Conservation (phyloP, 352 stramenopile genomes). For the Phytophthora tubulina region DNA sequence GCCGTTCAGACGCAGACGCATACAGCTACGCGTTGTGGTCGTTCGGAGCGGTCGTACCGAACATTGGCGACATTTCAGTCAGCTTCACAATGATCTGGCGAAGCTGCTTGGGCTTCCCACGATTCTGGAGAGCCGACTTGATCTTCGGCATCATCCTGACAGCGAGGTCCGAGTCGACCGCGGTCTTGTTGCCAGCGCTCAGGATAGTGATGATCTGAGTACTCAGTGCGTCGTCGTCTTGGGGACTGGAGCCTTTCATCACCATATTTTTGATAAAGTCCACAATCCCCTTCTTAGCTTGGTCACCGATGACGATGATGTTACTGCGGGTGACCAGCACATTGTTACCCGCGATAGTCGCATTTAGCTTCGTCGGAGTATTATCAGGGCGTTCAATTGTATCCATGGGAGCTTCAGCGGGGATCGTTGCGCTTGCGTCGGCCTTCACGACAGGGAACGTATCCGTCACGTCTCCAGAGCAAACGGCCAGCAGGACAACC, state of each 20-base stretch:
- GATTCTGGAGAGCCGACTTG: constrained; percentile 20
- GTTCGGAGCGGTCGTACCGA: not conserved
- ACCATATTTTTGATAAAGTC: constrained; percentile 29
- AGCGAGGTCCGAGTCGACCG: constrained; percentile 4
- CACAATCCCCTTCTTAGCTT: constrained; percentile 17
- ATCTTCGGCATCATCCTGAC: constrained; percentile 26
- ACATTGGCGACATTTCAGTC: constrained; percentile 22
- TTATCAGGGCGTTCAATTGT: not conserved
- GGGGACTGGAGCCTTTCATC: constrained; percentile 10
- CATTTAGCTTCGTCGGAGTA: constrained; percentile 7
- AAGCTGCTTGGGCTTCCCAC: constrained; percentile 8
- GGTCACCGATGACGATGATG: constrained; percentile 25
- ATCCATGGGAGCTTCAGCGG: not conserved
- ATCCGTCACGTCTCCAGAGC: no score
- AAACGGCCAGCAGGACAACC: no score
- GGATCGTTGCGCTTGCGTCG: not conserved
- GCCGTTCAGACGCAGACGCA: no score
- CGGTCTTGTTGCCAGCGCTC: constrained; percentile 8
- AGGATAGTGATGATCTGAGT: constrained; percentile 32
- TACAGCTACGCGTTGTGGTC: not conserved
- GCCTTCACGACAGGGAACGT: no score
- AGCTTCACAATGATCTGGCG: constrained; percentile 31
- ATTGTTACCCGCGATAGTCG: constrained; percentile 27
- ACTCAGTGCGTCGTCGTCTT: constrained; percentile 19
- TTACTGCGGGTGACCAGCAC: constrained; percentile 31